These are phyloP conservation scores for Mucor sp. DNA, from an alignment of 371 early-diverging fungal species.

Conservation along the genomic window DNA sequence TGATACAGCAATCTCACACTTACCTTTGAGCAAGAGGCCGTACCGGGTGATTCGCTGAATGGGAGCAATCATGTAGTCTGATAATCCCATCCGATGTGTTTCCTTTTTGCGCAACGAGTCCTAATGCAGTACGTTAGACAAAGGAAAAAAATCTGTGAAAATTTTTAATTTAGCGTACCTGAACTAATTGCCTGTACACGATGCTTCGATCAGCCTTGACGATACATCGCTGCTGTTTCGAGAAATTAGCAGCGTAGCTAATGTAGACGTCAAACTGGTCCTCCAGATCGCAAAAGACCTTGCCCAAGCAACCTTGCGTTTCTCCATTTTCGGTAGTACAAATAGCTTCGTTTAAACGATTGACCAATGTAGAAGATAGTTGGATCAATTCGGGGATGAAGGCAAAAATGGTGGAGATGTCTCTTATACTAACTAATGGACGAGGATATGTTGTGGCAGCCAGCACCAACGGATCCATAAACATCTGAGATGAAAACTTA, in stretches of 20 bases:
- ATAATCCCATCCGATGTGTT: constrained; percentile 35
- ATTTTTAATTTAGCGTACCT: constrained; percentile 15
- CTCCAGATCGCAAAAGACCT: constrained; percentile 44
- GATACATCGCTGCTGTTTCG: constrained; percentile 35
- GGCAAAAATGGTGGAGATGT: constrained; percentile 47
- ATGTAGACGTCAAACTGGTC: constrained; percentile 45
- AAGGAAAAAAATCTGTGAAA: background rate
- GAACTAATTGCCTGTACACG: constrained; percentile 39
- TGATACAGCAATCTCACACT: background rate
- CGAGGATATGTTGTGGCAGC: constrained; percentile 37
- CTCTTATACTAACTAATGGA: constrained; percentile 39
- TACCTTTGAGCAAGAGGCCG: constrained; percentile 38
- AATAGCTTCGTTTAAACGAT: constrained; percentile 29
- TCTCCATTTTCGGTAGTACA: constrained; percentile 25
- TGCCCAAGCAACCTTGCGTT: constrained; percentile 27
- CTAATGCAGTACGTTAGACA: constrained; percentile 28
- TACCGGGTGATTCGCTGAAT: constrained; percentile 50
- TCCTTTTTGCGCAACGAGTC: constrained; percentile 44
- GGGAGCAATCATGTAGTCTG: constrained; percentile 49
- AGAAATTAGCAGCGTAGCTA: constrained; percentile 45
- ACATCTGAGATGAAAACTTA: constrained; percentile 28
- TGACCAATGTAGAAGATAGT: constrained; percentile 37
- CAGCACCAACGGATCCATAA: constrained; percentile 51
- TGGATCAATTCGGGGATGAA: constrained; percentile 45
- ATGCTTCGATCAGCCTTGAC: constrained; percentile 30